These are phyloP conservation scores for Fragaria ananassa DNA, from an alignment of 306 rosid species.

Conservation along the genomic window DNA sequence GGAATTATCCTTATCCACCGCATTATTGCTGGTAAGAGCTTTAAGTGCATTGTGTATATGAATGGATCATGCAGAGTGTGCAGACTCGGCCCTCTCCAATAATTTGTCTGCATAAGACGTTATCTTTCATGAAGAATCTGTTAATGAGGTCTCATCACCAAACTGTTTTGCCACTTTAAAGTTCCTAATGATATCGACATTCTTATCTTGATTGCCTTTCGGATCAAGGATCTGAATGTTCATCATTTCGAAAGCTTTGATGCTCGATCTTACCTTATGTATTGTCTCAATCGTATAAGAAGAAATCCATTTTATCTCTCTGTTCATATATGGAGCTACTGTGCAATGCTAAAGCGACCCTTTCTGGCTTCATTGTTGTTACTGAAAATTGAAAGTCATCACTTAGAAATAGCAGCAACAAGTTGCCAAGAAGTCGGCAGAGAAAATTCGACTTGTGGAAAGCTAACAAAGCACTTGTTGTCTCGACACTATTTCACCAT, in stretches of 20 bases:
- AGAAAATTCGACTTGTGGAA: background rate
- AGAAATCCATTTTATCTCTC: background rate
- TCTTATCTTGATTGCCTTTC: background rate
- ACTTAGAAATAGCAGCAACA: background rate
- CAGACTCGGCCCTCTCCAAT: background rate
- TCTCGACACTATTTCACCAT: background rate
- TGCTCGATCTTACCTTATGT: background rate
- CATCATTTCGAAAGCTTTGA: constrained; percentile 1
- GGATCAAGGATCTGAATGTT: background rate
- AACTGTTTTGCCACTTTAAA: background rate
- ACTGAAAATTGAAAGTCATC: background rate
- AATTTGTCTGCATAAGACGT: background rate
- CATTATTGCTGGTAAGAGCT: background rate
- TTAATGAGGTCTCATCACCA: background rate
- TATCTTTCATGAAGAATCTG: background rate
- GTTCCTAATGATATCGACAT: background rate
- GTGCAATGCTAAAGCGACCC: constrained; percentile 9
- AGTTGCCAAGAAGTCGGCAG: constrained; percentile 9
- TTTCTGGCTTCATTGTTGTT: background rate
- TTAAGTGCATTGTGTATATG: background rate
- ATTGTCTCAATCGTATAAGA: background rate
- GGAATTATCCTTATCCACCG: too few species aligned
- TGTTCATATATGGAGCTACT: background rate
- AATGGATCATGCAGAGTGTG: background rate
- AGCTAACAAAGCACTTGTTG: background rate